Evolutionary conservation across 208 protist species (phyloP).

Genomic region (Wallacemonas sp.): DNA sequence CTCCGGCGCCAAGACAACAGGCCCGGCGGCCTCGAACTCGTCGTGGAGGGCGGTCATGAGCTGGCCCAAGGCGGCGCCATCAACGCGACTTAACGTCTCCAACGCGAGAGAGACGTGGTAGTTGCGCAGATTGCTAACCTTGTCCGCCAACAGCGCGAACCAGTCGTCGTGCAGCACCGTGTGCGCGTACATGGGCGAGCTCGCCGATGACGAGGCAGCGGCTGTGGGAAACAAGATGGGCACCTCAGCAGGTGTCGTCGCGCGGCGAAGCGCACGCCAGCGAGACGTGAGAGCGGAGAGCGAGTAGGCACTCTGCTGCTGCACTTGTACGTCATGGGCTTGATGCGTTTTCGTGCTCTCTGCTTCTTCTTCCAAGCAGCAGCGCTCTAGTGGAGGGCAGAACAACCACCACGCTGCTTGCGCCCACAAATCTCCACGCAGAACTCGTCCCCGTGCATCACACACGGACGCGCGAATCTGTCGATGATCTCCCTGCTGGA

Average conservation of each 20-base stretch:
- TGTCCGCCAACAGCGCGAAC: not conserved
- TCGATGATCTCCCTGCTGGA: not conserved
- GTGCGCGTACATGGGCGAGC: not conserved
- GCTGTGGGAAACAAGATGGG: no score
- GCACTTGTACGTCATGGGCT: no score
- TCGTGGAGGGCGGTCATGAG: slow-evolving; percentile 21
- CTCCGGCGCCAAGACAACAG: slow-evolving; percentile 53
- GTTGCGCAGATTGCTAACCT: slow-evolving; percentile 38
- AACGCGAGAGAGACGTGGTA: slow-evolving; percentile 71
- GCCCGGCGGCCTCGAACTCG: slow-evolving; percentile 14
- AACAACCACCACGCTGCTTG: slow-evolving; percentile 11
- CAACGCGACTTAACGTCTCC: slow-evolving; percentile 40
- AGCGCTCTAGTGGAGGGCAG: not conserved
- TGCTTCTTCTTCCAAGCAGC: not conserved
- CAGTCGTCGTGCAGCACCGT: not conserved
- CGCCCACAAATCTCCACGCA: not conserved
- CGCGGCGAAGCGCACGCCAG: not conserved
- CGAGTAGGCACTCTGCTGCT: no score
- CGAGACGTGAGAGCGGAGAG: not conserved
- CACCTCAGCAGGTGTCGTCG: no score
- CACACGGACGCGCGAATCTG: no score
- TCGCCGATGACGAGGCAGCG: not conserved
- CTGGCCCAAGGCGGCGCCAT: slow-evolving; percentile 19
- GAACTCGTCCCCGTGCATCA: not conserved
- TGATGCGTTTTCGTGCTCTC: not conserved